phyloP scores from a whole-genome alignment of 306 rosid species.

The Inga oerstediana region DNA sequence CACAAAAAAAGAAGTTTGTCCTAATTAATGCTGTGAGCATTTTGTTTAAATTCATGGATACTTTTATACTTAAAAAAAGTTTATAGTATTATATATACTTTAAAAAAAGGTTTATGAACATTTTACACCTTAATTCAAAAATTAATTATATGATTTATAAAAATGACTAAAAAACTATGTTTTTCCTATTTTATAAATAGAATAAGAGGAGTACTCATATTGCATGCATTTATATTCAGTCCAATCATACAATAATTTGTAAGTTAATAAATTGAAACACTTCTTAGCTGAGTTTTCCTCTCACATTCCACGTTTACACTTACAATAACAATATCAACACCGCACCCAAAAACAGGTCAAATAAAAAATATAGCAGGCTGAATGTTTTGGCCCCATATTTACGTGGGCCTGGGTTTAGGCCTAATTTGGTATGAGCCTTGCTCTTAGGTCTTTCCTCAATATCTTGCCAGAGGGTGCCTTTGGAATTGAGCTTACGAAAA shows the following conservation, averaged over 20 bases:
- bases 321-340: neutral
- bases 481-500: constrained; percentile 60
- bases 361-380: neutral
- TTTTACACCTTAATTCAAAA: no score
- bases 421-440: constrained; percentile 35
- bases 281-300: neutral
- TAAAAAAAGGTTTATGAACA: accelerated
- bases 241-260: neutral
- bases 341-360: neutral
- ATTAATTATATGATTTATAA: no score
- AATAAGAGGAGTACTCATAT: no score
- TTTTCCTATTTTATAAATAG: no score
- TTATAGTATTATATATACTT: no score
- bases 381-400: neutral
- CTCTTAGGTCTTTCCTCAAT: constrained; percentile 54
- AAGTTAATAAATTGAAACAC: neutral
- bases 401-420: neutral
- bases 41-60: no score
- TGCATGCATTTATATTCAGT: no score
- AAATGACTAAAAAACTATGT: no score
- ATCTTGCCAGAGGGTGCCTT: constrained; percentile 69
- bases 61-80: no score
- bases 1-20: no score
- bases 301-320: neutral
- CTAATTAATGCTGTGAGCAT: no score